Evolutionary conservation across 306 rosid genomes (phyloP).

Genomic region (Vachellia collinsii): DNA sequence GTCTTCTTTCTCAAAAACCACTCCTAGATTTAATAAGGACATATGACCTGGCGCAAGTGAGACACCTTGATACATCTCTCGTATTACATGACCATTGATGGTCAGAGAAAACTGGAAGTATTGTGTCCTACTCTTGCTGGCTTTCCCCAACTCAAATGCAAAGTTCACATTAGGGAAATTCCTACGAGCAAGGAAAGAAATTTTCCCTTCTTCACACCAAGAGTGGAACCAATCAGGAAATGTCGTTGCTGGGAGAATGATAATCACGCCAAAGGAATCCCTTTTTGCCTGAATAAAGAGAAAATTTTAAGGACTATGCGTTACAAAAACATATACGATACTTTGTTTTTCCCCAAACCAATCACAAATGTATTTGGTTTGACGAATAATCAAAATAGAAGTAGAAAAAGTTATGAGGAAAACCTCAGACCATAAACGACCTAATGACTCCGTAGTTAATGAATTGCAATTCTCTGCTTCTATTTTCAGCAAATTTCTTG

Average conservation of each 20-base stretch:
- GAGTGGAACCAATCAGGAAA: background rate
- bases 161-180: background rate
- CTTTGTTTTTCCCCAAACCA: background rate
- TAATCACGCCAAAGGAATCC: background rate
- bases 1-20: background rate
- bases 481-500: background rate
- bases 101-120: slow-evolving; percentile 7
- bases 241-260: background rate
- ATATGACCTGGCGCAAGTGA: background rate
- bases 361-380: background rate
- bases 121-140: background rate
- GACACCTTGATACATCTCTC: background rate
- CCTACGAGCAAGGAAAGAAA: background rate
- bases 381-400: background rate
- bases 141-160: background rate
- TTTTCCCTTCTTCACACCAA: background rate
- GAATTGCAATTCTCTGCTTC: background rate
- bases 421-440: slow-evolving; percentile 38
- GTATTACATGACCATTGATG: background rate
- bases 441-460: background rate
- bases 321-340: no score
- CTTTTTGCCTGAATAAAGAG: background rate
- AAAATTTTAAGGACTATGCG: no score
- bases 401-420: background rate
- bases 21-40: background rate